Conservation (phyloP, 495 filamentous ascomycete species). For the Penicillium ochrochloron region DNA sequence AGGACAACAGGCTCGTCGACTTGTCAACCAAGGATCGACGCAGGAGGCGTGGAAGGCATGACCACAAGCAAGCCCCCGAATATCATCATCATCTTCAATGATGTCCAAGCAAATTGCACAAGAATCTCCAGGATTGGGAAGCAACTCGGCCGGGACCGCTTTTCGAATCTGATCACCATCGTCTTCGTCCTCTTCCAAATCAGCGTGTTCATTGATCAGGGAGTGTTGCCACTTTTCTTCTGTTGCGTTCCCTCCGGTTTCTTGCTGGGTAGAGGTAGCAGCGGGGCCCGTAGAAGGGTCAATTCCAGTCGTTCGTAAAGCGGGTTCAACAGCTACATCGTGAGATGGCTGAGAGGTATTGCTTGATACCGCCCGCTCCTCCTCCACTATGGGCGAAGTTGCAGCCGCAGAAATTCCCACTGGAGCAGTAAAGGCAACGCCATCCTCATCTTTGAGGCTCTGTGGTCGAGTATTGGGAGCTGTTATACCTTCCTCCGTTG, state of each 20-base stretch:
- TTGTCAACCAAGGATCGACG: slow-evolving; percentile 95
- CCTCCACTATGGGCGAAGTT: slow-evolving; percentile 16
- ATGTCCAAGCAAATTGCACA: slow-evolving; percentile 96
- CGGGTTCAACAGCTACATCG: slow-evolving; percentile 17
- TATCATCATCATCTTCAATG: slow-evolving; percentile 93
- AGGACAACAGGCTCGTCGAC: slow-evolving; percentile 90
- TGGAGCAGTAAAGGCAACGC: slow-evolving; percentile 16
- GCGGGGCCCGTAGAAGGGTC: slow-evolving; percentile 18
- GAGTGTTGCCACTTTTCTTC: slow-evolving; percentile 31
- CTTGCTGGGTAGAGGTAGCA: background rate
- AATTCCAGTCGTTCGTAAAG: slow-evolving; percentile 24
- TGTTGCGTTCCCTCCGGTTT: slow-evolving; percentile 2
- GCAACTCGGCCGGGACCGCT: slow-evolving; percentile 78
- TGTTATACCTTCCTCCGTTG: slow-evolving; percentile 84
- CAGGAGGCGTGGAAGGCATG: slow-evolving; percentile 96
- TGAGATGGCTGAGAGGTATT: slow-evolving; percentile 20
- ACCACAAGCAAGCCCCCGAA: slow-evolving; percentile 89
- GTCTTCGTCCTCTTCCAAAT: slow-evolving; percentile 68
- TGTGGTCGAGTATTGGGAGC: slow-evolving; percentile 55
- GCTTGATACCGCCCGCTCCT: slow-evolving; percentile 25
- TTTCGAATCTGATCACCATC: slow-evolving; percentile 86
- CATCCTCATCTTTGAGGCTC: slow-evolving; percentile 30
- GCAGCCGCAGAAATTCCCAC: slow-evolving; percentile 17
- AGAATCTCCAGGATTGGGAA: slow-evolving; percentile 87
- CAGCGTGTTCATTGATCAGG: slow-evolving; percentile 21